Conservation (phyloP, 108 stramenopile genomes). For the Chaetoceros tenuissimus region DNA sequence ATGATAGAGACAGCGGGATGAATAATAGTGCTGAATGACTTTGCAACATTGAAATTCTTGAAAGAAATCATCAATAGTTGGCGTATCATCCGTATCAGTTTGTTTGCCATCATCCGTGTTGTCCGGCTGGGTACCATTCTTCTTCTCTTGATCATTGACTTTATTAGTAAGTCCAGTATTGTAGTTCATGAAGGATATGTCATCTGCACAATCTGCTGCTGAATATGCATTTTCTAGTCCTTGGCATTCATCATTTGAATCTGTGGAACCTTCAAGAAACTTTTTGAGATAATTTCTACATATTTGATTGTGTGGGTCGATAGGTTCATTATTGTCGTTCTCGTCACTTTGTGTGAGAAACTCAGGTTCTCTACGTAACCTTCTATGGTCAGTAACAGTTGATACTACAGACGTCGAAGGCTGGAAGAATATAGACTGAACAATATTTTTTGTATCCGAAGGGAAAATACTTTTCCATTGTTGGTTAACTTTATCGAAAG, state of each 20-base stretch:
- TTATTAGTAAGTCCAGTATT: neutral
- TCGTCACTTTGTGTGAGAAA: too few species aligned
- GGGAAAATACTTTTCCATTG: too few species aligned
- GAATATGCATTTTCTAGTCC: neutral
- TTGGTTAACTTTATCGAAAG: too few species aligned
- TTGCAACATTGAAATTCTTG: constrained; percentile 1
- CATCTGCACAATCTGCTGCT: neutral
- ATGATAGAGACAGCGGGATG: neutral
- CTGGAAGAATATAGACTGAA: too few species aligned
- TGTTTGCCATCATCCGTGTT: too few species aligned
- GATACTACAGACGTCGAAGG: too few species aligned
- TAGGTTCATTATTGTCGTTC: neutral
- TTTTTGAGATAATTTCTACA: neutral
- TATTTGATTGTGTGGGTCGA: neutral
- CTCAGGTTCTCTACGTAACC: too few species aligned
- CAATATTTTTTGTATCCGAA: too few species aligned
- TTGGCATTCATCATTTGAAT: neutral
- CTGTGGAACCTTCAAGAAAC: neutral
- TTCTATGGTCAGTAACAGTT: too few species aligned
- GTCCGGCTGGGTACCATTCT: neutral
- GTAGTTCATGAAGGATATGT: neutral
- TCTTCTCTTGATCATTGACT: neutral
- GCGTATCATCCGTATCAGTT: neutral
- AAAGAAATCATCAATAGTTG: neutral
- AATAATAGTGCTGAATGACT: neutral